Evolutionary conservation across 352 stramenopile genomes (phyloP).

Genomic region (Phytophthora kernoviae): DNA sequence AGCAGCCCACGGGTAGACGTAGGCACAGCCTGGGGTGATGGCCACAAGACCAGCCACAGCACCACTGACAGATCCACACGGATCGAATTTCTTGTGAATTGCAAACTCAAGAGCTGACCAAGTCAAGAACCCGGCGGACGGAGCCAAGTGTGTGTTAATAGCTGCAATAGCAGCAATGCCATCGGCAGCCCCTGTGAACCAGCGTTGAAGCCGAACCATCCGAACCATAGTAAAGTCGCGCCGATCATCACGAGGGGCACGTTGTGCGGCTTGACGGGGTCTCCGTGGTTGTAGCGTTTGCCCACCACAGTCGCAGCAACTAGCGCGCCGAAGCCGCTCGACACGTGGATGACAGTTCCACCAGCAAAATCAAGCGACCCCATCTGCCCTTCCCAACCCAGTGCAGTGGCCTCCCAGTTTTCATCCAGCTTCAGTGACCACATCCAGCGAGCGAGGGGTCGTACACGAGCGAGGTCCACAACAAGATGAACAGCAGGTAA

Average conservation of each 20-base stretch:
- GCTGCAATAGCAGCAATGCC: conserved; percentile 65
- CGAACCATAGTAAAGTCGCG: conserved; percentile 75
- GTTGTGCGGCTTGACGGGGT: conserved; percentile 77
- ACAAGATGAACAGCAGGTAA: conserved; percentile 73
- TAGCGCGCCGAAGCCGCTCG: conserved; percentile 72
- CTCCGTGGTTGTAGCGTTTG: conserved; percentile 73
- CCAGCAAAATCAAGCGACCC: conserved; percentile 80
- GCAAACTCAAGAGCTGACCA: conserved; percentile 67
- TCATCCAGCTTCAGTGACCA: conserved; percentile 73
- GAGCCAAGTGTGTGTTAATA: conserved; percentile 75
- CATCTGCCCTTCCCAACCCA: conserved; percentile 76
- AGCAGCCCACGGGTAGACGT: conserved; percentile 67
- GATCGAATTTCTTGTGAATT: conserved; percentile 63
- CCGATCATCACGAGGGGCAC: conserved; percentile 85
- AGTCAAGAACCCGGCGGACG: conserved; percentile 64
- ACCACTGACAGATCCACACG: conserved; percentile 62
- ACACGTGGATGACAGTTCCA: conserved; percentile 84
- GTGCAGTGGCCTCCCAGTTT: conserved; percentile 42
- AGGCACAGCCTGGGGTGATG: conserved; percentile 75
- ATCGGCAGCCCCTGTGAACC: conserved; percentile 63
- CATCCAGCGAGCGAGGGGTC: conserved; percentile 87
- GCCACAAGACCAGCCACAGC: conserved; percentile 68
- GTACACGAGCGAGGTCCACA: conserved; percentile 87
- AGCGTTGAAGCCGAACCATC: conserved; percentile 88
- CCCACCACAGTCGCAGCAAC: conserved; percentile 72